A percentile compares a stretch with the other conserved stretches of the same genome.
phyloP scores from a whole-genome alignment of 805 yeast genomes.

The Yamadazyma laniorum region DNA sequence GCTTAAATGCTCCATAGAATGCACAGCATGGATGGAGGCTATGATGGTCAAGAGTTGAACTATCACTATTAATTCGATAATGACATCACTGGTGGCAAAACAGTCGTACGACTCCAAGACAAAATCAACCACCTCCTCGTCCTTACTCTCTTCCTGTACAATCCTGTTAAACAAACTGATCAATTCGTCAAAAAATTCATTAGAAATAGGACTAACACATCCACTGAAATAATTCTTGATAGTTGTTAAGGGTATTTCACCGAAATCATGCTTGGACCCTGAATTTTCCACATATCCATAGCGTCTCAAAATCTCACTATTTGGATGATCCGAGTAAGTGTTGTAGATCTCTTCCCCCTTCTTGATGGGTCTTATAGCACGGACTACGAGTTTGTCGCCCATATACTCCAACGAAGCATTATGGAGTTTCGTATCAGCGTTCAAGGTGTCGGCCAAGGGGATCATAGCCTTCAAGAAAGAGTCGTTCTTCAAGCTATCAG shows the following conservation, averaged over 20 bases:
- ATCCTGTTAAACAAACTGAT: conserved; percentile 27
- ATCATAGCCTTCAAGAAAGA: conserved; percentile 76
- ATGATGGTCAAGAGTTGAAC: conserved; percentile 49
- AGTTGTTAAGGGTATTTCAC: conserved; percentile 56
- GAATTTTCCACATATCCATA: conserved; percentile 85
- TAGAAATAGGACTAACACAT: conserved; percentile 11
- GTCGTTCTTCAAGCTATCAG: conserved; percentile 20
- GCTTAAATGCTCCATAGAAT: conserved; percentile 18
- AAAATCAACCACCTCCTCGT: conserved; percentile 41
- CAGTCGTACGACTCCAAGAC: conserved; percentile 62
- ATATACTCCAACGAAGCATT: conserved; percentile 70
- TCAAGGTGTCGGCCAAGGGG: conserved; percentile 87
- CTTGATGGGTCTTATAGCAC: conserved; percentile 56
- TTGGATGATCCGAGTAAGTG: conserved; percentile 88
- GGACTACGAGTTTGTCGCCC: conserved; percentile 60
- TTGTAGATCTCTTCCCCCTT: conserved; percentile 78
- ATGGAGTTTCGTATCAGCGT: conserved; percentile 74
- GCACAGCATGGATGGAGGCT: conserved; percentile 22
- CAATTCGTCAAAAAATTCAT: conserved; percentile 33
- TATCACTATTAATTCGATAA: conserved; percentile 56
- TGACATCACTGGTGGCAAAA: conserved; percentile 53
- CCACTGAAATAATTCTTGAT: conserved; percentile 38
- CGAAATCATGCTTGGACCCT: conserved; percentile 77
- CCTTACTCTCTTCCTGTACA: conserved; percentile 29
- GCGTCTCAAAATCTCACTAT: conserved; percentile 83